These are phyloP conservation scores for Triglochin maritima DNA, from an alignment of 106 monocot genomes.

Conservation along the genomic window DNA sequence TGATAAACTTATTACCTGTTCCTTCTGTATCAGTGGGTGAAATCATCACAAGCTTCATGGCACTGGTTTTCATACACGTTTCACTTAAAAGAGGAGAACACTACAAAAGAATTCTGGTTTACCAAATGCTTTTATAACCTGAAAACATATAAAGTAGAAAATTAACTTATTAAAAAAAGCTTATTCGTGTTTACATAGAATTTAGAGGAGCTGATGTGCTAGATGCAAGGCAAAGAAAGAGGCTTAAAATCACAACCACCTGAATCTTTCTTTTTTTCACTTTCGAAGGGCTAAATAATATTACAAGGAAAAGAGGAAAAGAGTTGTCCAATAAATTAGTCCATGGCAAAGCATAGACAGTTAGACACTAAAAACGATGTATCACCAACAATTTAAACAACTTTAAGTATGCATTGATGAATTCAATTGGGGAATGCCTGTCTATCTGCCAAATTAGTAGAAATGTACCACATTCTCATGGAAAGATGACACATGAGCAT, in stretches of 20 bases:
- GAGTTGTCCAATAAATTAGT: too few relatives aligned
- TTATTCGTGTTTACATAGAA: neutral
- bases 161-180: neutral
- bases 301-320: too few relatives aligned
- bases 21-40: slow-evolving; percentile 2
- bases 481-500: too few relatives aligned
- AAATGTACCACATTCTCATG: too few relatives aligned
- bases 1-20: slow-evolving; percentile 20
- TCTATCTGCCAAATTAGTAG: too few relatives aligned
- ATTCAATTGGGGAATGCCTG: too few relatives aligned
- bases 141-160: slow-evolving; percentile 11
- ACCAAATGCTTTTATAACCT: slow-evolving; percentile 67
- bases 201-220: neutral
- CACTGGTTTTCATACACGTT: slow-evolving; percentile 28
- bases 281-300: too few relatives aligned
- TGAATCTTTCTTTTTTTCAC: neutral
- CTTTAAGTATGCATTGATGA: too few relatives aligned
- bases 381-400: too few relatives aligned
- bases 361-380: too few relatives aligned
- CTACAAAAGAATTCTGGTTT: slow-evolving; percentile 44
- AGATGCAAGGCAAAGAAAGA: neutral
- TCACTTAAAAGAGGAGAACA: slow-evolving; percentile 59
- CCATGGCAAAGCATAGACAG: too few relatives aligned
- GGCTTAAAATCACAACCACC: neutral
- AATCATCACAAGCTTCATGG: slow-evolving; percentile 15